Base-by-base conservation (phyloP, 345 rosid genomes). In the Syzygium jambos region DNA sequence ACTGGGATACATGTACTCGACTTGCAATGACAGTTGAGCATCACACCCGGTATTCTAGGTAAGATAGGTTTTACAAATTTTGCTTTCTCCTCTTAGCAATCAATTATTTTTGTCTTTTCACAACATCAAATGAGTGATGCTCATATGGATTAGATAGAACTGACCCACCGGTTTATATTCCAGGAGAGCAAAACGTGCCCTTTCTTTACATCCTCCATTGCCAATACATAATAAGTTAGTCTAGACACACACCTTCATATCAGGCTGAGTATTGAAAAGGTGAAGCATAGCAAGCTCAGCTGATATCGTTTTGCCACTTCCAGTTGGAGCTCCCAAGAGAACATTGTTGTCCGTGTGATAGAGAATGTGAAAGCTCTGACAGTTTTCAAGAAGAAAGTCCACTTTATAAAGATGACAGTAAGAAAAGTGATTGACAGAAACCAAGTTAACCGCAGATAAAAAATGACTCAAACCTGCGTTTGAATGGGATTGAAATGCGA, bases 401-500 rank as follows among this genome's bases (percentile, higher is more conserved):
- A 73, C 82, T 73, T 73, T 38, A 73, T 38, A 73, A 73, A 73
- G 82, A 73, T 73, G 82, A 73, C 19, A 38, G 38, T 21, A 21
- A 84, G 51, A 52, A 52, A 17, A 87, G 43, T 30, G 34, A 77
- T 54, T 77, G 29, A 84, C 7, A 52, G 27, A 63, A 63, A 41
- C 43, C 53, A 38, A 87, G 54, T 27, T 54, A 21, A 51, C 23
- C 52, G n/a, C 46, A 49, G 88, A 53, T 41, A 43, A 84, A 68
- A 51, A 78, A 43, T 55, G 83, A 90, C 90, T 55, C 89, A 86
- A 85, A 96, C 99, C 99, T 97, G 99, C 29, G 99, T 96, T 89
- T 97, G 99, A 91, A 97, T 96, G 8, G 99, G 99, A 92, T 97
- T 97, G 89, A 97, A 97, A 95, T 97, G 99, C 10, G 99, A 95